Percentiles rank a stretch among this genome's conserved stretches.
phyloP scores from a whole-genome alignment of 441 rosid species.

The Arabidopsis lyrata region DNA sequence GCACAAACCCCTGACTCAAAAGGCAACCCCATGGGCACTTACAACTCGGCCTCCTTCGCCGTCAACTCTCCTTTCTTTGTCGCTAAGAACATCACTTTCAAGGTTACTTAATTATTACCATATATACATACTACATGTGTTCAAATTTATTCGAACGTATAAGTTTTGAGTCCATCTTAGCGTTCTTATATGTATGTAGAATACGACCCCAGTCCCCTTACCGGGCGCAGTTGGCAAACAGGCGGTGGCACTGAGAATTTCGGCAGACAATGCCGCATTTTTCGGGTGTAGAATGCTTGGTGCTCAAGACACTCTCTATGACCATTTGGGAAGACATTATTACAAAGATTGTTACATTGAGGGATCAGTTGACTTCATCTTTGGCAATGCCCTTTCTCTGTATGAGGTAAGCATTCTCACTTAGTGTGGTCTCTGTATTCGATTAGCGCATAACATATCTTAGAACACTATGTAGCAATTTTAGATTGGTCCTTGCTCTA shows the following conservation, averaged over 20 bases:
- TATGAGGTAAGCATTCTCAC: slow-evolving; percentile 67
- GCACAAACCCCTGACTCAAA: slow-evolving; percentile 82
- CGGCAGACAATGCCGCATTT: slow-evolving; percentile 88
- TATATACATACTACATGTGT: background rate
- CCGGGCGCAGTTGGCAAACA: slow-evolving; percentile 92
- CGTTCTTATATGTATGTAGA: slow-evolving; percentile 53
- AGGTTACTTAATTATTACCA: slow-evolving; percentile 53
- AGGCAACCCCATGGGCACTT: slow-evolving; percentile 84
- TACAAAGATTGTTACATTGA: slow-evolving; percentile 97
- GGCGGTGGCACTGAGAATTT: slow-evolving; percentile 93
- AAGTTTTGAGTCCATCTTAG: background rate
- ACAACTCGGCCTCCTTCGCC: slow-evolving; percentile 85
- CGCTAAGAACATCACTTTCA: slow-evolving; percentile 94
- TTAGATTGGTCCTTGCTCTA: slow-evolving; percentile 5
- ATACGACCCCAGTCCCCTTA: slow-evolving; percentile 86
- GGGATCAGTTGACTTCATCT: slow-evolving; percentile 95
- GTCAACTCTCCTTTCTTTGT: slow-evolving; percentile 89
- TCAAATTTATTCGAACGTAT: background rate
- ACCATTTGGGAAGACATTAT: slow-evolving; percentile 92
- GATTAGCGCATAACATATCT: background rate
- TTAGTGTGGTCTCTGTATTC: background rate
- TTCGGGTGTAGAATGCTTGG: slow-evolving; percentile 87
- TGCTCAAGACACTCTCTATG: slow-evolving; percentile 95
- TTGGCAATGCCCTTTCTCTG: slow-evolving; percentile 92
- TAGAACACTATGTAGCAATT: slow-evolving; percentile 7